A percentile compares a stretch with the other conserved stretches of the same genome.
phyloP scores from a whole-genome alignment of 257 asterid species.

The Solanum rostratum region DNA sequence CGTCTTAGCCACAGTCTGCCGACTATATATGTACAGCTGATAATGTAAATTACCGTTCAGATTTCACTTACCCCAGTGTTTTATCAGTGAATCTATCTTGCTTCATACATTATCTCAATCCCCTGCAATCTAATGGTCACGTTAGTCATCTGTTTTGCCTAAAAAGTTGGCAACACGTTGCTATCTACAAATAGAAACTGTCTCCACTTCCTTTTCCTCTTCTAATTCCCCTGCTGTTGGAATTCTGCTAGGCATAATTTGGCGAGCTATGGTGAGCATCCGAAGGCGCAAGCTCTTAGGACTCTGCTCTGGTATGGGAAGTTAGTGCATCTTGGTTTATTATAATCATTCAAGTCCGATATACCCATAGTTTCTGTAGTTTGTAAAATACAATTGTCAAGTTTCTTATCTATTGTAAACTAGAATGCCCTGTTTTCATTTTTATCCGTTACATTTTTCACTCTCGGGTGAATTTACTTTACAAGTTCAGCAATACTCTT shows the following conservation, averaged over 20 bases:
- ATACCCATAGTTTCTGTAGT: neutral
- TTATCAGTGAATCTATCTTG: neutral
- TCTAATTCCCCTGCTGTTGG: neutral
- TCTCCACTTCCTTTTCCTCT: neutral
- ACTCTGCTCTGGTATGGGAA: slow-evolving; percentile 49
- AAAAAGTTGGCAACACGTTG: neutral
- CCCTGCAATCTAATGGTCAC: neutral
- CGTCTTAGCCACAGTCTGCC: no score
- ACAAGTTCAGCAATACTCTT: neutral
- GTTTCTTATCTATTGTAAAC: neutral
- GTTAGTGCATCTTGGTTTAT: neutral
- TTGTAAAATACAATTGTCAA: neutral
- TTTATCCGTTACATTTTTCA: neutral
- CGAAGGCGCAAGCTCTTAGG: slow-evolving; percentile 68
- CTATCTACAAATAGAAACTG: neutral
- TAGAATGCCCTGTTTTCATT: neutral
- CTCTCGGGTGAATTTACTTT: neutral
- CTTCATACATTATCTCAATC: neutral
- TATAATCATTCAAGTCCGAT: neutral
- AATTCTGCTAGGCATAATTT: slow-evolving; percentile 16
- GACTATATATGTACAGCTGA: neutral
- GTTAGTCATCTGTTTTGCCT: neutral
- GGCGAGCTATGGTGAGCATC: slow-evolving; percentile 77
- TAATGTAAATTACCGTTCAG: neutral
- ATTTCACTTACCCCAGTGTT: neutral